These are phyloP conservation scores for Rubroshorea leprosula DNA, from an alignment of 345 rosid genomes.

Conservation along the genomic window DNA sequence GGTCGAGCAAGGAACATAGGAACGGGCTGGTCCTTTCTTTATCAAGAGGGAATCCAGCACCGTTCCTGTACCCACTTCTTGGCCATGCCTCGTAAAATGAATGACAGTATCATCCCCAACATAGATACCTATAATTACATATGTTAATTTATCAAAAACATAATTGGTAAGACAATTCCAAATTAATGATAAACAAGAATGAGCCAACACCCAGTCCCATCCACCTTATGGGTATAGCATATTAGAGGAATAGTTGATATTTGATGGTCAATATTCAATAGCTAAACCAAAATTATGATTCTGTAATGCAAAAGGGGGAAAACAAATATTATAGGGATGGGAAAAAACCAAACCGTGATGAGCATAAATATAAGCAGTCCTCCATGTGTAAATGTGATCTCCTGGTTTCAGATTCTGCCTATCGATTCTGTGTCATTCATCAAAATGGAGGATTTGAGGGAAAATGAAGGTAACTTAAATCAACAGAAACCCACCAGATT, in stretches of 20 bases:
- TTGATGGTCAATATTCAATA: too few relatives aligned
- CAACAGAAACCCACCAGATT: too few relatives aligned
- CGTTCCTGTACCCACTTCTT: conserved; percentile 92
- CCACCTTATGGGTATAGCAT: too few relatives aligned
- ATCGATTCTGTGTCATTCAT: conserved; percentile 30
- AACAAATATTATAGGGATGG: background rate
- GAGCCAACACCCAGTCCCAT: too few relatives aligned
- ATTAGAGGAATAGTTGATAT: too few relatives aligned
- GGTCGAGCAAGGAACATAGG: conserved; percentile 49
- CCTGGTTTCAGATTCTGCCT: conserved; percentile 67
- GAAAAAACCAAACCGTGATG: conserved; percentile 59
- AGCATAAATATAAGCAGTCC: conserved; percentile 82
- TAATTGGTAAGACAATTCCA: conserved; percentile 1
- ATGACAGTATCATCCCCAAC: conserved; percentile 73
- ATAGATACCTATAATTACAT: conserved; percentile 67
- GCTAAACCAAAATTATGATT: too few relatives aligned
- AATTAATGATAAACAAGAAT: background rate
- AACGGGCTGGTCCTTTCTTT: conserved; percentile 64
- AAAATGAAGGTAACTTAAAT: background rate
- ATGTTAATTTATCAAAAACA: background rate
- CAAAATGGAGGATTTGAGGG: background rate
- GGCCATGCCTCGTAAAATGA: conserved; percentile 87
- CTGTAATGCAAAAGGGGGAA: too few relatives aligned
- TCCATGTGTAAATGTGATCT: conserved; percentile 91
- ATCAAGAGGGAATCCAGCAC: conserved; percentile 58